Evolutionary conservation across 108 stramenopile species (phyloP).

Genomic region (Cyclotella atomus): DNA sequence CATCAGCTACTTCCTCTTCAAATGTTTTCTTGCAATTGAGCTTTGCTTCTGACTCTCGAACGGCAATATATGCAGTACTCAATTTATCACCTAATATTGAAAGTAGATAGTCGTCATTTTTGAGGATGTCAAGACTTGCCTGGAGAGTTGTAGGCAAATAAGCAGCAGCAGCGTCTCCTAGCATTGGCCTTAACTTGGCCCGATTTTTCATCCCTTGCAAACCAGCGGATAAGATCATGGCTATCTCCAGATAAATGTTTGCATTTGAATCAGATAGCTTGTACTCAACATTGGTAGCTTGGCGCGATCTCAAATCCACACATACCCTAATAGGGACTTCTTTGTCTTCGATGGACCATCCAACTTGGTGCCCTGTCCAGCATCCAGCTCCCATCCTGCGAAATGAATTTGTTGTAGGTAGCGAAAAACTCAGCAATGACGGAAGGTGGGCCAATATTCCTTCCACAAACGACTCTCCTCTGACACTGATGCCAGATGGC

Average conservation of each 20-base stretch:
- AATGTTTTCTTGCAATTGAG: constrained; percentile 32
- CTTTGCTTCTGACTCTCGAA: constrained; percentile 53
- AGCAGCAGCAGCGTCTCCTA: not conserved
- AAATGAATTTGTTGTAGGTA: constrained; percentile 78
- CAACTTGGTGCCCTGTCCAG: constrained; percentile 75
- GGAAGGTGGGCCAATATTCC: constrained; percentile 74
- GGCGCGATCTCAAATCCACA: constrained; percentile 38
- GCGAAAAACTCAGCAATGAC: constrained; percentile 66
- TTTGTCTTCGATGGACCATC: constrained; percentile 84
- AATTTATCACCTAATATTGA: constrained; percentile 54
- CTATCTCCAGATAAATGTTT: constrained; percentile 76
- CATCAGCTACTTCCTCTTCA: constrained; percentile 54
- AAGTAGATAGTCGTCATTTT: constrained; percentile 46
- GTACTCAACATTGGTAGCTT: constrained; percentile 72
- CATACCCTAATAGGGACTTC: constrained; percentile 76
- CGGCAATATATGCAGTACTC: constrained; percentile 60
- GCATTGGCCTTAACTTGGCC: constrained; percentile 51
- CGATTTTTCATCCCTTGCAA: constrained; percentile 61
- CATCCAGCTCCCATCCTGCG: constrained; percentile 80
- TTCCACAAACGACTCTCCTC: constrained; percentile 74
- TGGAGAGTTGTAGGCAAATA: constrained; percentile 53
- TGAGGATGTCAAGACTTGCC: constrained; percentile 61
- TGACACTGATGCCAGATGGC: constrained; percentile 34
- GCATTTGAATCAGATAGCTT: constrained; percentile 73
- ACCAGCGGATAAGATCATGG: constrained; percentile 66